Evolutionary conservation across 2,329 filamentous ascomycete species (phyloP).

Genomic region (Amauroascus niger): DNA sequence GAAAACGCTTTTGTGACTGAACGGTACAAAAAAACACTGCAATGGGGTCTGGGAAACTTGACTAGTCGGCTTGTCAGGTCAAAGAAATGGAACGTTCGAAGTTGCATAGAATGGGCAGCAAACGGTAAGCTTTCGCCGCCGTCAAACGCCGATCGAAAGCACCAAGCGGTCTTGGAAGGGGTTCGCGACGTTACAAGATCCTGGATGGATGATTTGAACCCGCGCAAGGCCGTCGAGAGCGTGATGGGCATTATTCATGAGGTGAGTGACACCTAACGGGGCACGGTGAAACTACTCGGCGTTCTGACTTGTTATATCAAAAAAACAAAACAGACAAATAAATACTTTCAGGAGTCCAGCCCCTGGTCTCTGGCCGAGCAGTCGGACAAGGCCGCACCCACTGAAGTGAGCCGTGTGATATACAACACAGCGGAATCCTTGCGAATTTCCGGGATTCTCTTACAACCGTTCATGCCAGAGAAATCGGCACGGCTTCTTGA

Average conservation of each 20-base stretch:
- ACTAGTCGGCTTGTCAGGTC: slow-evolving; percentile 58
- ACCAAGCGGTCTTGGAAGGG: slow-evolving; percentile 35
- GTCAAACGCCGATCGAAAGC: slow-evolving; percentile 25
- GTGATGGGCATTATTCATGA: slow-evolving; percentile 43
- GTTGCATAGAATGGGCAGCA: slow-evolving; percentile 43
- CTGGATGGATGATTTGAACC: slow-evolving; percentile 55
- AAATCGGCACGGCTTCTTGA: slow-evolving; percentile 67
- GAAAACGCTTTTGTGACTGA: slow-evolving; percentile 65
- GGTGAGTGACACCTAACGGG: slow-evolving; percentile 3
- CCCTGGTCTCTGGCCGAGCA: slow-evolving; percentile 52
- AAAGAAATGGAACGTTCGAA: slow-evolving; percentile 58
- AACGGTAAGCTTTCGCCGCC: slow-evolving; percentile 25
- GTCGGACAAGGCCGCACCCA: slow-evolving; percentile 25
- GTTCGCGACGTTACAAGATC: slow-evolving; percentile 38
- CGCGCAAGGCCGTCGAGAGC: slow-evolving; percentile 54
- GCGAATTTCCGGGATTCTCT: slow-evolving; percentile 68
- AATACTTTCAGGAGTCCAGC: slow-evolving; percentile 51
- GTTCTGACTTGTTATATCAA: slow-evolving; percentile 2
- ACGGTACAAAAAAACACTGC: slow-evolving; percentile 69
- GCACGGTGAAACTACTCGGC: background rate
- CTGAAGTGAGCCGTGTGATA: slow-evolving; percentile 50
- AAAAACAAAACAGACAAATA: slow-evolving; percentile 54
- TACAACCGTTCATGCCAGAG: slow-evolving; percentile 83
- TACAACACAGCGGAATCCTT: slow-evolving; percentile 66
- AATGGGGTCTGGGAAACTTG: slow-evolving; percentile 71